These are phyloP conservation scores for Nakaseomyces kungkrabaensis DNA, from an alignment of 1,139 yeast genomes.

Conservation along the genomic window DNA sequence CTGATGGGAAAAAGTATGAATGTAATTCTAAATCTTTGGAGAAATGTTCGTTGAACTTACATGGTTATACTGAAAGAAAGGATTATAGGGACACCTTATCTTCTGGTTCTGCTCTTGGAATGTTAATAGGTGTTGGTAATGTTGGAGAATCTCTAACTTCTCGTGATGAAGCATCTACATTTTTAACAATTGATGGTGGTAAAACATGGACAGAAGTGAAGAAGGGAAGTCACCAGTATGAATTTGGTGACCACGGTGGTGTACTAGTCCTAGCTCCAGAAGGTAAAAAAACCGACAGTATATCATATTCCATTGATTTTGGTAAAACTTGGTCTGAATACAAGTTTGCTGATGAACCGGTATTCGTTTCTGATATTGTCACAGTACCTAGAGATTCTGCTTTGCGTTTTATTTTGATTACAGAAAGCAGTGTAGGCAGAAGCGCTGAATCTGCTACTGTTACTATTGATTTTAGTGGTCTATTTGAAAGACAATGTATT, in stretches of 20 bases:
- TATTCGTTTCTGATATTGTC: conserved; percentile 60
- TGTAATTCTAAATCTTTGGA: conserved; percentile 45
- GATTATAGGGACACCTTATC: conserved; percentile 81
- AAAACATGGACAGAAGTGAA: conserved; percentile 72
- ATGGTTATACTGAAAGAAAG: conserved; percentile 80
- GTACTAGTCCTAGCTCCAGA: conserved; percentile 63
- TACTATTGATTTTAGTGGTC: conserved; percentile 62
- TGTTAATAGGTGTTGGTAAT: conserved; percentile 81
- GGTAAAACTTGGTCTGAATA: conserved; percentile 70
- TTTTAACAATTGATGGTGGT: conserved; percentile 81
- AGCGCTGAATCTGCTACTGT: conserved; percentile 38
- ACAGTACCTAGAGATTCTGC: conserved; percentile 90
- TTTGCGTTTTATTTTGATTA: conserved; percentile 54
- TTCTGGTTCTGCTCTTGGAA: conserved; percentile 81
- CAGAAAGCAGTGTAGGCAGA: conserved; percentile 29
- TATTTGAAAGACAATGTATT: conserved; percentile 60
- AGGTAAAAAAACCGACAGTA: conserved; percentile 43
- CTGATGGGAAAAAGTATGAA: conserved; percentile 45
- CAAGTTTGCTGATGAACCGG: conserved; percentile 48
- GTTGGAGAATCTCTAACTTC: conserved; percentile 60
- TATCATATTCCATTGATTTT: conserved; percentile 65
- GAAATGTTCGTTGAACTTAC: conserved; percentile 73
- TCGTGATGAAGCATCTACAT: conserved; percentile 52
- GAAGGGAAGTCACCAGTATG: conserved; percentile 81
- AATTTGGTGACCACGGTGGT: conserved; percentile 91